Evolutionary conservation across 441 rosid species (phyloP), one percentile per base, ranked within the genome.

Genomic region (Eruca vesicaria): DNA sequence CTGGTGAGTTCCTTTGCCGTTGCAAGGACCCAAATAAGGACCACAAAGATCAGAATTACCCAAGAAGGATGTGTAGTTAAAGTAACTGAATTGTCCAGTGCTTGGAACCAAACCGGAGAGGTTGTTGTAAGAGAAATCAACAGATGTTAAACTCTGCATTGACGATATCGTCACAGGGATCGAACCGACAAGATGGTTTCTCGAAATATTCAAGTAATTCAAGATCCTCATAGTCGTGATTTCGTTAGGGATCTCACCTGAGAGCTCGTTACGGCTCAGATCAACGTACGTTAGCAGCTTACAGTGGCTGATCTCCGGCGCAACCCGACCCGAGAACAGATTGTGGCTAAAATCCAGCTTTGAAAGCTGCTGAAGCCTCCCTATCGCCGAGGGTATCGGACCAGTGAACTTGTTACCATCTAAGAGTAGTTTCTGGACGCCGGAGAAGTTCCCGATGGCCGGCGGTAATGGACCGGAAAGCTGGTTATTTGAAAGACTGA

Each of bases 121-220:
- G 77, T 90, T 90, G 86, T 93, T 93, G 80, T 86, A 93, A 7
- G 98, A 93, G 75, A 93, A 93, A 88, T 93, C 98, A 69, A 90
- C 93, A 5, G 94, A 88, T 21, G 98, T 93, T 67, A 93, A 79
- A 75, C 97, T 91, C 84, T 90, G 96, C 98, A 93, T 93, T 48
- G 84, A 67, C 1, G 98, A 75, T 71, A 93, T 83, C 5, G 96
- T 83, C 36, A 84, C 50, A 23, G 98, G 98, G 76, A 93, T 84
- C 57, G 82, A 79, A 41, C 97, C 98, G 4, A 84, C 72, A 18
- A 93, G 87, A 77, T 84, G 87, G 77, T 93, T 93, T 71, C 90
- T 88, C n/a, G 98, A 93, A 28, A 93, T 73, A 80, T 93, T 93
- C 20, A 93, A 84, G 85, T 93, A 93, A 75, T 93, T 93, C 82